Evolutionary conservation across 78 protist genomes (phyloP).

Genomic region (Fonticula alba): DNA sequence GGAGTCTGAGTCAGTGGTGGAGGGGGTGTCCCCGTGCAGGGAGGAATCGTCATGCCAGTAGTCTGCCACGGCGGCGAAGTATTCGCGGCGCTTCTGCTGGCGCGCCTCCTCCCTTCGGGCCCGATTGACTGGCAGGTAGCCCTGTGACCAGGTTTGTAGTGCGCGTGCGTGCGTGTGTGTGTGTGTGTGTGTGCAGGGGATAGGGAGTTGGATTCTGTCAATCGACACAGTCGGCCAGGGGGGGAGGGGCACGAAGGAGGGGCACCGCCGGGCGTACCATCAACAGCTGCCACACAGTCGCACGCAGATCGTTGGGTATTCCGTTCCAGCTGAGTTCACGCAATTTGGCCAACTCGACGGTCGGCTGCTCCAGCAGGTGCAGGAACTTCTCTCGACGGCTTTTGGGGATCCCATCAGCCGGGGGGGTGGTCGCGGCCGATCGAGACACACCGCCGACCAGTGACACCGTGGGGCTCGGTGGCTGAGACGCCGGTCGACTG

Average conservation of each 20-base stretch:
- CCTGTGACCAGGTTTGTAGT: not conserved
- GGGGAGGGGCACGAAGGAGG: too few species aligned
- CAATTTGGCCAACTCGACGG: too few species aligned
- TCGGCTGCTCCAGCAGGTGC: too few species aligned
- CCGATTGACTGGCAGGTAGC: constrained; percentile 13
- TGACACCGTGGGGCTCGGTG: too few species aligned
- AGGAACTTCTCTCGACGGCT: too few species aligned
- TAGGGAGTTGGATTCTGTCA: too few species aligned
- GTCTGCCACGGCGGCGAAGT: not conserved
- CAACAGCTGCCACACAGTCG: constrained; percentile 8
- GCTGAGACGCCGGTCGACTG: too few species aligned
- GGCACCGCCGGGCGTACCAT: too few species aligned
- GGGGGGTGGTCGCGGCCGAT: too few species aligned
- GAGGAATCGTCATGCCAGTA: not conserved
- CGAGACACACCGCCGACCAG: too few species aligned
- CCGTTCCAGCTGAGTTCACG: constrained; percentile 15
- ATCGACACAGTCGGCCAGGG: too few species aligned
- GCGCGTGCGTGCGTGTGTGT: not conserved
- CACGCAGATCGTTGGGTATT: not conserved
- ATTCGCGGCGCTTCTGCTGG: constrained; percentile 16
- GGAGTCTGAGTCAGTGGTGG: not conserved
- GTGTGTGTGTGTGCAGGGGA: not conserved
- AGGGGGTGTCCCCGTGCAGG: not conserved
- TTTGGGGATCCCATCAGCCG: too few species aligned
- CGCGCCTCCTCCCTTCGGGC: constrained; percentile 1